Base-by-base conservation (phyloP, 129 eudicot species). In the Pittosporum tobira region DNA sequence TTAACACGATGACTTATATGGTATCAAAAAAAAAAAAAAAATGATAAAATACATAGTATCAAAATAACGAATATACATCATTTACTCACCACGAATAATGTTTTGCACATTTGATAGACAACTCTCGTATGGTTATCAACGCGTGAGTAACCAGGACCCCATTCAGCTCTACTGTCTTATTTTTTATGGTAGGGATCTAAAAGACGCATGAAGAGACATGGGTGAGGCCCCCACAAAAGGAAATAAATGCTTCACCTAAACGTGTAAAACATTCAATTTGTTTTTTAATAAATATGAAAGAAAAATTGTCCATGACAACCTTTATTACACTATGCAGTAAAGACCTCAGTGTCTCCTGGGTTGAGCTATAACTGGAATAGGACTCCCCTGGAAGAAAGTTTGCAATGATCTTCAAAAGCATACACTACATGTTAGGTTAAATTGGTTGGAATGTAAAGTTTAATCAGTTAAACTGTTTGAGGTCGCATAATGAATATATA, bases 71-170 rank as follows among this genome's bases (percentile, higher is more conserved):
- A 42, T 47, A 57, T 30, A 45, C 57, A 59, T 51, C 12, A 65
- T 40, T 55, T 14, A 13, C 67, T 67, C 64, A 81, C 99, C 99
- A 93, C 38, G 99, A 87, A 73, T 93, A 93, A 74, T 93, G 99
- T 48, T 84, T 88, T n/a, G 99, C 99, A 73, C 99, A 93, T 75
- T 82, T 87, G 48, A 93, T 56, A 75, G 82, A 80, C 66, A 93
- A 72, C 65, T 87, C 96, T 21, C 91, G 83, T 58, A 85, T 44
- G 48, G 91, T 87, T 67, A 93, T 85, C 72, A 93, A 68, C 52
- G 99, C 99, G 75, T 84, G 96, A 63, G 99, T 87, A 42, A 93
- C 91, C 65, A 93, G 74, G 51, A 93, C 93, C 28, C 99, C 99
- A 71, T 93, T 93, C 66, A 93, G 96, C 76, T 93, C 96, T 51